Evolutionary conservation across 106 monocot species (phyloP), one percentile per base, ranked within the genome.

Genomic region (Acorus gramineus): DNA sequence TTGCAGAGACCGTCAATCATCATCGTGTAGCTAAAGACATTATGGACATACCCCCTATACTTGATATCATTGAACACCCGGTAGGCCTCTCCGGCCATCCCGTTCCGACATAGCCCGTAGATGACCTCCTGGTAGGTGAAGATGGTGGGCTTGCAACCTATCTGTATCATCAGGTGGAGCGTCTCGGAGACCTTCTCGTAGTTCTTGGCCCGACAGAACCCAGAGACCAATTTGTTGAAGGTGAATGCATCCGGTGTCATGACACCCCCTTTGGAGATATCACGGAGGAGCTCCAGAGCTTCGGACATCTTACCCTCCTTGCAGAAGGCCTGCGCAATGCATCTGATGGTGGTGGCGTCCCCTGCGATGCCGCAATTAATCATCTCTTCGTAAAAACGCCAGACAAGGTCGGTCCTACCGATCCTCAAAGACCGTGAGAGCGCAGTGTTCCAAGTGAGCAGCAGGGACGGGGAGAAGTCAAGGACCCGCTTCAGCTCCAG

Each of bases 1-100:
- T 76, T 76, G 64, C 69, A 76, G 5, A 76, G 69, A 4, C 69
- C 76, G 42, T 70, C 50, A 8, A 76, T 70, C 46, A 76, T 65
- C 0, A 63, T 58, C 2, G 59, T 63, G 48, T 69, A 76, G 11
- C 52, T 69, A 14, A 58, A 43, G 4, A 65, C 69, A 10, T 52
- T 57, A 4, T 45, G 69, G 14, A 56, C 11, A 11, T 76, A 76
- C 44, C 76, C 69, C 12, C 69, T 56, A 4, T 9, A 7, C 54
- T 50, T 64, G 4, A 69, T 50, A 8, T 56, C 60, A 4, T 52
- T 8, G 43, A 76, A 76, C 4, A 76, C 6, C 44, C 5, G 14
- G 44, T 63, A 52, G 6, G 63, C 76, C n/a, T 70, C 76, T 6
- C 13, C 2, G 0, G 8, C 58, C 50, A 62, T 56, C 5, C 58